A percentile compares a stretch with the other conserved stretches of the same genome.
phyloP scores from a whole-genome alignment of 2,329 filamentous ascomycete species.

The Paecilomyces sp. region DNA sequence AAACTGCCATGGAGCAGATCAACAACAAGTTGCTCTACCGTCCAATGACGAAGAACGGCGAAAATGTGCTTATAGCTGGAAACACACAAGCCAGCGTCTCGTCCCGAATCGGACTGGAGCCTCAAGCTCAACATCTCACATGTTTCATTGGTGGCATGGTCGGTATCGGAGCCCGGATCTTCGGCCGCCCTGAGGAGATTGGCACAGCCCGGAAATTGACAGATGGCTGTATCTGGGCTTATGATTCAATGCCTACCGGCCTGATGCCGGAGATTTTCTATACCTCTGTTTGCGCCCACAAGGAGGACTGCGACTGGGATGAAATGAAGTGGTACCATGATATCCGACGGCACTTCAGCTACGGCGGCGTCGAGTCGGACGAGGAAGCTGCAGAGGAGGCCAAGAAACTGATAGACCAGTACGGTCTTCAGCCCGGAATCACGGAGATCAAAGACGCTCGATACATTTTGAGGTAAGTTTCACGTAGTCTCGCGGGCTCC shows the following conservation, averaged over 20 bases:
- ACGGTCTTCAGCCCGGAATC: conserved; percentile 7
- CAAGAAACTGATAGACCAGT: neutral
- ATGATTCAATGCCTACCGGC: conserved; percentile 48
- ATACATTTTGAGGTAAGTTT: conserved; percentile 10
- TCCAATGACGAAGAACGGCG: conserved; percentile 34
- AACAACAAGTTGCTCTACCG: conserved; percentile 38
- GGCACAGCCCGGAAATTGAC: conserved; percentile 50
- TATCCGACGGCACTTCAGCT: conserved; percentile 12
- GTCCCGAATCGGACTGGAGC: conserved; percentile 14
- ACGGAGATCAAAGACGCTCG: conserved; percentile 3
- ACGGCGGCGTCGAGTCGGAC: conserved; percentile 1
- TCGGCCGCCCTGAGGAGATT: conserved; percentile 48
- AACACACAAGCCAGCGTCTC: conserved; percentile 16
- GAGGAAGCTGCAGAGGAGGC: neutral
- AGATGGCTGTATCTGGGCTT: conserved; percentile 57
- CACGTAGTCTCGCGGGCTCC: neutral
- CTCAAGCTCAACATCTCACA: conserved; percentile 49
- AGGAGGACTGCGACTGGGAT: conserved; percentile 45
- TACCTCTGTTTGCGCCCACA: conserved; percentile 43
- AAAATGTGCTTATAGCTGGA: conserved; percentile 34
- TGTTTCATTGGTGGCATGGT: conserved; percentile 59
- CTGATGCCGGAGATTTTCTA: conserved; percentile 57
- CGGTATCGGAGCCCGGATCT: conserved; percentile 52
- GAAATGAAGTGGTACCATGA: conserved; percentile 35
- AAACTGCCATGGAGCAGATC: conserved; percentile 29